Base-by-base conservation (phyloP, 768 basidiomycete species). In the Lentinula edodes region DNA sequence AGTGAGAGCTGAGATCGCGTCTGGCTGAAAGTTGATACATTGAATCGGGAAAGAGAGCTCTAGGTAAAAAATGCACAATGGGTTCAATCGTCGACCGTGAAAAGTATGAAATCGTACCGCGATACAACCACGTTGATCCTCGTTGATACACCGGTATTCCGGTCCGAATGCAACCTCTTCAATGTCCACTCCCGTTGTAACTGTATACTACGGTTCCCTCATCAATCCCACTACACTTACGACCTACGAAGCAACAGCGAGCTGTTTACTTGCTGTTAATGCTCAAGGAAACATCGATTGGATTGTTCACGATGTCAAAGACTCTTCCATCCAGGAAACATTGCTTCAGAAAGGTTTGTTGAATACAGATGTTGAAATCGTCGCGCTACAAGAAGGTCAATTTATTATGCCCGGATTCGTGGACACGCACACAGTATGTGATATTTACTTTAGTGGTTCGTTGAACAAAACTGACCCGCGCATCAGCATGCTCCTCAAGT, bases 391-490 rank as follows among this genome's bases (percentile, higher is more conserved):
- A 10, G 71, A 78, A 2, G 84, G 84, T 15, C 78, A 87, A 64
- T 95, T 94, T 69, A 67, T 96, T 60, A 83, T 93, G 68, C 95
- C 95, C 6, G 95, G 95, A 3, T 85, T 96, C 71, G 77, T 95
- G 58, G 95, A 97, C 77, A 96, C 94, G 35, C 94, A 96, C 73
- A 91, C 89, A 38, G 94, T 94, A 69, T 70, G 88, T 71, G 36
- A 5, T 20, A 15, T 41, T 4, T n/a, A 6, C 23, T n/a, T 28
- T 18, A 15, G 18, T 32, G 8, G 3, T 23, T 62, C 15, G 41
- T 54, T 46, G 13, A 7, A 32, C 7, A 13, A 2, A 45, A 20
- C 45, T 20, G 52, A 36, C 58, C 28, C 8, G 9, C 20, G 28
- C 5, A 43, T 12, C 67, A 90, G 89, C 90, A 93, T 75, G 91